These are phyloP conservation scores for Vigna reflexopilosa DNA, from an alignment of 306 rosid species.

Conservation along the genomic window DNA sequence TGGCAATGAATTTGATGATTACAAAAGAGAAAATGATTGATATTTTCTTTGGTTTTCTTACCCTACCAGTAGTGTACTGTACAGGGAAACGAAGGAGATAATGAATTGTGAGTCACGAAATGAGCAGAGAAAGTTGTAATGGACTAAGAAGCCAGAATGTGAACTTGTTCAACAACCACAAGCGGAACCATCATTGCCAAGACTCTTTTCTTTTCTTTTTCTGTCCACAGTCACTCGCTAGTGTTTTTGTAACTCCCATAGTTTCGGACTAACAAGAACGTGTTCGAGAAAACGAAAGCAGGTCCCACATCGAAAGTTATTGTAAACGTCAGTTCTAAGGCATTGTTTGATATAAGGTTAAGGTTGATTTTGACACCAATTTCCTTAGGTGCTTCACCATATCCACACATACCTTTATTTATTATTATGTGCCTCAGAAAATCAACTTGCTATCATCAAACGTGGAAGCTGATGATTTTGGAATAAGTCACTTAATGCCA, in stretches of 20 bases:
- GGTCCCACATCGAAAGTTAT: conserved; percentile 30
- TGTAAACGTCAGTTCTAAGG: conserved; percentile 42
- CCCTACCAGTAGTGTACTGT: too few species aligned
- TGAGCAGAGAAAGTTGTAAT: too few species aligned
- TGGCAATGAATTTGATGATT: too few species aligned
- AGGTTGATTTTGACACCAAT: conserved; percentile 47
- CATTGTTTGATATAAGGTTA: neutral
- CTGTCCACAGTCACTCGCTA: neutral
- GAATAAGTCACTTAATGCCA: neutral
- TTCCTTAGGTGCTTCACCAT: neutral
- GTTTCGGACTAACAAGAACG: conserved; percentile 38
- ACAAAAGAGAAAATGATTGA: too few species aligned
- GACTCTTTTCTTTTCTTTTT: neutral
- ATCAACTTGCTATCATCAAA: conserved; percentile 15
- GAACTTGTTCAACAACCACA: neutral
- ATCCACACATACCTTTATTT: neutral
- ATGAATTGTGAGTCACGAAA: too few species aligned
- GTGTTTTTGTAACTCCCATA: conserved; percentile 49
- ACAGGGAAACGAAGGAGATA: too few species aligned
- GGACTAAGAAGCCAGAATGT: too few species aligned
- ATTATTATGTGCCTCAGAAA: neutral
- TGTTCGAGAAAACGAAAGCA: conserved; percentile 1
- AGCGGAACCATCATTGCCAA: conserved; percentile 44
- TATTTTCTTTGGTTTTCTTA: too few species aligned
- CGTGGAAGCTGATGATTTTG: conserved; percentile 33